Evolutionary conservation across 2,329 filamentous ascomycete genomes (phyloP), one percentile per base, ranked within the genome.

Genomic region (Cercospora berteroae): DNA sequence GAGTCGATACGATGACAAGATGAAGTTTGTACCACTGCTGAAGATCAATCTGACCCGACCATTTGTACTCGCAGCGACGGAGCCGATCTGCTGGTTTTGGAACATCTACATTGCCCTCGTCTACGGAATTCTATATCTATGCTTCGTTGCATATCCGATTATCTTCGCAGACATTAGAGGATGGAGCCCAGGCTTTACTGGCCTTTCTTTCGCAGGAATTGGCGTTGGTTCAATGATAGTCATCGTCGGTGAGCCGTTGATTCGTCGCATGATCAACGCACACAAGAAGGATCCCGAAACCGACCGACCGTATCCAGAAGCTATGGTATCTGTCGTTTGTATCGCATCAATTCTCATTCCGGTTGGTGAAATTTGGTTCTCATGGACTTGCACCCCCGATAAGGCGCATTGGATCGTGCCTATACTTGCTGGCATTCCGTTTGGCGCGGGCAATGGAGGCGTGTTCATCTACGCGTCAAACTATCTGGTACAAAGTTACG

Each of bases 71-170:
- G 87, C 89, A 16, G 85, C 90, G 55, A 92, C 89, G 0, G 94
- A 97, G 74, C 94, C 93, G 0, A 97, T 97, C 65, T 94, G 91
- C 59, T 90, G 94, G 31, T 89, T 88, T 76, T 94, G 88, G 88
- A 86, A 90, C 74, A 77, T 88, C 36, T 90, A 90, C 72, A 87
- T 90, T 70, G 86, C 91, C 0, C 82, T 96, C 44, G 87, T 96
- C 39, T 97, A 97, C 77, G 91, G 89, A 18, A 93, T 96, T 48
- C 83, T 97, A 1, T 95, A 95, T 75, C 87, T 97, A 33, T 96
- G 92, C 79, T 97, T 97, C 81, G 90, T 96, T 16, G 92, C 92
- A 12, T 96, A 96, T 77, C 93, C 93, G 0, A 90, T 96, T 67
- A 90, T 96, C 66, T 97, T 95, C 79, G 83, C 84, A 10, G 83